Evolutionary conservation across 352 stramenopile species (phyloP).

Genomic region (Pythium dissotocum): DNA sequence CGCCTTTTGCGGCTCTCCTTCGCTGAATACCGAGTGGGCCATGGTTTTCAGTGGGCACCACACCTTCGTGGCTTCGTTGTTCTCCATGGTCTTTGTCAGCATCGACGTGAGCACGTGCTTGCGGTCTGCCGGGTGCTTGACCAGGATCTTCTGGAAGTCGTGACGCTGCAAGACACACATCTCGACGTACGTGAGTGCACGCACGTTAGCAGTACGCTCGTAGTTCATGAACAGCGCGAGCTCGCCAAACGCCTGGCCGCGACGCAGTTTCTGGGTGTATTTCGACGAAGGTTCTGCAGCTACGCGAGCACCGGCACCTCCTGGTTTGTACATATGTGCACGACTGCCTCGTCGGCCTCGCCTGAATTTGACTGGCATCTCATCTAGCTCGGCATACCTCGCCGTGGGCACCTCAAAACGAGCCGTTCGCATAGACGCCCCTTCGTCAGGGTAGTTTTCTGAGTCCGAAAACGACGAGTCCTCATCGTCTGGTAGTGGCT

Average conservation of each 20-base stretch:
- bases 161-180: constrained; percentile 36
- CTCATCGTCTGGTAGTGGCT: constrained; percentile 2
- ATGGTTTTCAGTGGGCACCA: constrained; percentile 27
- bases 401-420: constrained; percentile 7
- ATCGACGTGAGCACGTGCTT: constrained; percentile 30
- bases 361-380: not conserved
- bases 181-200: constrained; percentile 38
- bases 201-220: constrained; percentile 35
- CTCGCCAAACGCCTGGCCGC: constrained; percentile 44
- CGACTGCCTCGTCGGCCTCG: not conserved
- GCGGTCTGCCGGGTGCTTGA: constrained; percentile 32
- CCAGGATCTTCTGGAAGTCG: constrained; percentile 35
- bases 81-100: constrained; percentile 27
- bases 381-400: not conserved
- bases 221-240: constrained; percentile 49
- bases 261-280: constrained; percentile 11
- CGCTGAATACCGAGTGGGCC: constrained; percentile 17
- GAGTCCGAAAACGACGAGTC: constrained; percentile 4
- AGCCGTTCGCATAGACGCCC: not conserved
- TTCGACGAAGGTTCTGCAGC: not conserved
- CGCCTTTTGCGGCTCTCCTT: not conserved
- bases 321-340: constrained; percentile 14
- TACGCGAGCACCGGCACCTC: not conserved
- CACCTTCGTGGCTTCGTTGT: constrained; percentile 27
- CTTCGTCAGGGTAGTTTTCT: not conserved